Percentiles rank a stretch among this genome's conserved stretches.
Evolutionary conservation across 257 asterid genomes (phyloP).

Genomic region (Lycium barbarum): DNA sequence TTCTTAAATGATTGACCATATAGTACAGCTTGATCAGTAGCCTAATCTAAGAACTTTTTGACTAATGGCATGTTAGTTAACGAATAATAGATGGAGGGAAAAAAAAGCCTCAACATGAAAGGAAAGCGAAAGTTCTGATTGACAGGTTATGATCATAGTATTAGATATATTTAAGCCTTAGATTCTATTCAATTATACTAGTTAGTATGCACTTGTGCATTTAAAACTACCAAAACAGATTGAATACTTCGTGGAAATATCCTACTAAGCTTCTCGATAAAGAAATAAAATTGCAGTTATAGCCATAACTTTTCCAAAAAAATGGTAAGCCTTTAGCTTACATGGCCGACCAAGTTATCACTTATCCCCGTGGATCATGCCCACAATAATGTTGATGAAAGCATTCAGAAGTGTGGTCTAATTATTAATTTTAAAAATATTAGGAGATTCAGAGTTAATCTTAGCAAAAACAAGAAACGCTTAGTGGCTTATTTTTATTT

Average conservation of each 20-base stretch:
- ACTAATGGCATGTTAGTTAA: slow-evolving; percentile 11
- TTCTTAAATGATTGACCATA: slow-evolving; percentile 14
- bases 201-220: neutral
- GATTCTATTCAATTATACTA: neutral
- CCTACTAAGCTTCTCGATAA: neutral
- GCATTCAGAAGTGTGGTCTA: no score
- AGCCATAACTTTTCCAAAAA: neutral
- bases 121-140: neutral
- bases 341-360: slow-evolving; percentile 25
- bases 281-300: neutral
- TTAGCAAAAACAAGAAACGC: no score
- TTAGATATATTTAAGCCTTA: neutral
- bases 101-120: neutral
- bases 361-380: slow-evolving; percentile 8
- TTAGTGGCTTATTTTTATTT: no score
- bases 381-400: neutral
- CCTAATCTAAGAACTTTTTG: neutral
- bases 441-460: no score
- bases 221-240: neutral
- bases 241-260: neutral
- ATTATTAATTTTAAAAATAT: no score
- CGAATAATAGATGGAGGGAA: neutral
- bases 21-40: neutral
- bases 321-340: slow-evolving; percentile 7
- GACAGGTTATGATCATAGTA: neutral